These are phyloP conservation scores for Globisporangium megalacanthum DNA, from an alignment of 352 stramenopile genomes.

Conservation along the genomic window DNA sequence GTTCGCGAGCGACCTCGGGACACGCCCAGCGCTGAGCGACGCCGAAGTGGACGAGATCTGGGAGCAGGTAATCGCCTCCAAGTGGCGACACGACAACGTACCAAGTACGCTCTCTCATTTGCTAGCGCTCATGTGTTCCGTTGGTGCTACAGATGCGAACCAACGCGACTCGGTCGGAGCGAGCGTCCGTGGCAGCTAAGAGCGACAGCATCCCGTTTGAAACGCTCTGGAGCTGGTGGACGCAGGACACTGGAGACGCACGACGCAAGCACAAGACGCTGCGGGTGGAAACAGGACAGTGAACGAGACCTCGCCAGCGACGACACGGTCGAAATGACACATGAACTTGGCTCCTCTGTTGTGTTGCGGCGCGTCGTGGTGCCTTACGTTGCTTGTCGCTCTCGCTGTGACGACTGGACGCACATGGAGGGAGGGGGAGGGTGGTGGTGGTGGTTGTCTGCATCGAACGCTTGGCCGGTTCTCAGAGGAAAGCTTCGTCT, in stretches of 20 bases:
- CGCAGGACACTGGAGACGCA: conserved; percentile 19
- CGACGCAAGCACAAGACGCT: too few relatives aligned
- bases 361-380: neutral
- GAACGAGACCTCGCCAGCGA: too few relatives aligned
- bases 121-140: too few relatives aligned
- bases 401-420: neutral
- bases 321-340: neutral
- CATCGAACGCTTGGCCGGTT: neutral
- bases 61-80: conserved; percentile 17
- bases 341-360: conserved; percentile 2
- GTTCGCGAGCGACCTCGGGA: conserved; percentile 28
- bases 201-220: conserved; percentile 23
- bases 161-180: neutral
- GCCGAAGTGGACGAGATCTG: conserved; percentile 54
- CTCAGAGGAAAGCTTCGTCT: neutral
- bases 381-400: neutral
- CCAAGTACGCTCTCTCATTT: too few relatives aligned
- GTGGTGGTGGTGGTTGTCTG: neutral
- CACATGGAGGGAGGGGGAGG: neutral
- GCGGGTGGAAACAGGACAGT: too few relatives aligned
- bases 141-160: conserved; percentile 1
- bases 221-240: conserved; percentile 53
- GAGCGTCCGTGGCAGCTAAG: neutral
- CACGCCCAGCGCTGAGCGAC: conserved; percentile 19
- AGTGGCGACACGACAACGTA: too few relatives aligned